phyloP scores from a whole-genome alignment of 1,284 basidiomycete genomes.

The Sporisorium sorghi region DNA sequence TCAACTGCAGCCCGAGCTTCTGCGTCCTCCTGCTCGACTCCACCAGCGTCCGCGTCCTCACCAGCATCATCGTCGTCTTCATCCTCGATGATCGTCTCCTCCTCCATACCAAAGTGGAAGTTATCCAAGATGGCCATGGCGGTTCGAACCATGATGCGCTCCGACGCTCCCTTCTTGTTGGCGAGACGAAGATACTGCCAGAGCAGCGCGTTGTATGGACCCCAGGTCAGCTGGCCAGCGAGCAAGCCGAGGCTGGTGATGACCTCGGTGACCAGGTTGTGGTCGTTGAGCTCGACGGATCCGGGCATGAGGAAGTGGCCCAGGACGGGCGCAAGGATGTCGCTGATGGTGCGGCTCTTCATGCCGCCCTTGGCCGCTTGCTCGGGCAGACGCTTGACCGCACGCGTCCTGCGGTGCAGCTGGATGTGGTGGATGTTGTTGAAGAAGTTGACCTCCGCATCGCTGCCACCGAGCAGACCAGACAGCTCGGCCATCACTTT shows the following conservation, averaged over 20 bases:
- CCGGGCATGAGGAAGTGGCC: conserved; percentile 78
- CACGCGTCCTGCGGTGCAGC: conserved; percentile 87
- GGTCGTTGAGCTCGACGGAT: conserved; percentile 77
- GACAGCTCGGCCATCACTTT: conserved; percentile 80
- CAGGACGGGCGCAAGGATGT: conserved; percentile 88
- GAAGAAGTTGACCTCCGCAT: conserved; percentile 97
- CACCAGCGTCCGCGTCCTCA: too few species aligned
- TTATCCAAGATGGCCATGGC: conserved; percentile 87
- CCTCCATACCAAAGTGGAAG: conserved; percentile 80
- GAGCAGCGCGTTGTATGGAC: conserved; percentile 83
- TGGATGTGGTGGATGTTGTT: conserved; percentile 96
- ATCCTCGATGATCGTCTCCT: conserved; percentile 32
- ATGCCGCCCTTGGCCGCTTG: conserved; percentile 79
- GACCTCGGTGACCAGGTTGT: conserved; percentile 91
- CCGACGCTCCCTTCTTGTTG: conserved; percentile 78
- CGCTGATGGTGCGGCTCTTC: conserved; percentile 79
- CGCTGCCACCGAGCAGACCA: conserved; percentile 84
- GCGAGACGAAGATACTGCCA: conserved; percentile 84
- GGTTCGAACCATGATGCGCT: conserved; percentile 86
- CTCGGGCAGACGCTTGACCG: conserved; percentile 86
- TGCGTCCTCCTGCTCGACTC: conserved; percentile 44
- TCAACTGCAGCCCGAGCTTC: conserved; percentile 20
- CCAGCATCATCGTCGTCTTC: conserved; percentile 74
- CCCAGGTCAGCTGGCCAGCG: conserved; percentile 75
- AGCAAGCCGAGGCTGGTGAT: conserved; percentile 74